These are phyloP conservation scores for Lentinula guzmanii DNA, from an alignment of 768 basidiomycete species.

Conservation along the genomic window DNA sequence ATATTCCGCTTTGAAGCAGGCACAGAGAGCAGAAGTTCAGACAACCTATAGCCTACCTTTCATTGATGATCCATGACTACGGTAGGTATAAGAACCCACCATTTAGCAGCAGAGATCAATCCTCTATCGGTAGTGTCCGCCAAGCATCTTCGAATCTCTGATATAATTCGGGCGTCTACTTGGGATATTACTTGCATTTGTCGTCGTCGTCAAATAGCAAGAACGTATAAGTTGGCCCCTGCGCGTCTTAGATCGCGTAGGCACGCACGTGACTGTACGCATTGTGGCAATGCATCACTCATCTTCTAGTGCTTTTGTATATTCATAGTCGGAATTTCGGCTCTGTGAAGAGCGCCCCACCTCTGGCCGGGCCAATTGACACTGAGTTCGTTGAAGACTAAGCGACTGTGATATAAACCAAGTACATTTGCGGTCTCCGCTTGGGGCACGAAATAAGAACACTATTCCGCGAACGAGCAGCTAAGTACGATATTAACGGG, in stretches of 20 bases:
- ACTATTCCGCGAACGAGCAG: too few relatives aligned
- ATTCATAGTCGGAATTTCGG: too few relatives aligned
- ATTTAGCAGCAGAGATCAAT: neutral
- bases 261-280: too few relatives aligned
- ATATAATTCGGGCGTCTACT: neutral
- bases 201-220: neutral
- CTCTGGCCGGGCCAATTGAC: too few relatives aligned
- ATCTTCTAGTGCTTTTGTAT: too few relatives aligned
- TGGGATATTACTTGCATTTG: neutral
- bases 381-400: too few relatives aligned
- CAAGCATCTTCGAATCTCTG: conserved; percentile 1
- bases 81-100: neutral
- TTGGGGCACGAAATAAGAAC: too few relatives aligned
- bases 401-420: too few relatives aligned
- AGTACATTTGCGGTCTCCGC: too few relatives aligned
- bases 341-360: too few relatives aligned
- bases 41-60: conserved; percentile 1
- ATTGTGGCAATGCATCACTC: too few relatives aligned
- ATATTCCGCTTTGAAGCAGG: conserved; percentile 1
- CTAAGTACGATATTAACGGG: neutral
- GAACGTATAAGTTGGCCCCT: neutral
- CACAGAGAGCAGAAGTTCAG: conserved; percentile 1
- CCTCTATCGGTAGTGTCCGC: neutral
- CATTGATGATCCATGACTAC: neutral
- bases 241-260: too few relatives aligned